These are phyloP conservation scores for Penicillium lagena DNA, from an alignment of 495 filamentous ascomycete genomes.

Conservation along the genomic window DNA sequence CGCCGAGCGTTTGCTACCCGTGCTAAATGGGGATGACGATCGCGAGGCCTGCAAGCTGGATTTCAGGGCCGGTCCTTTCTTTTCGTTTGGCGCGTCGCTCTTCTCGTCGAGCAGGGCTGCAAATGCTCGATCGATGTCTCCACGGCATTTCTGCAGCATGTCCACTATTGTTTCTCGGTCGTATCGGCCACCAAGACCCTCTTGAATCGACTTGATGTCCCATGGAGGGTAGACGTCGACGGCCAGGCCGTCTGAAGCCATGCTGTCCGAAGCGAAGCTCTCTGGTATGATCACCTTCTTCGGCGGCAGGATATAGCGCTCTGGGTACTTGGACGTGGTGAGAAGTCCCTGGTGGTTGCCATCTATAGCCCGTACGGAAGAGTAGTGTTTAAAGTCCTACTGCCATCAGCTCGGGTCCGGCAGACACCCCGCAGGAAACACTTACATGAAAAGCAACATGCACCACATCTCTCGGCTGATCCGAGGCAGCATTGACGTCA, in stretches of 20 bases:
- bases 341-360: constrained; percentile 51
- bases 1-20: constrained; percentile 43
- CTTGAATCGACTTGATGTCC: constrained; percentile 55
- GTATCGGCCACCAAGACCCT: constrained; percentile 49
- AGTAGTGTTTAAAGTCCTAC: constrained; percentile 64
- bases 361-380: constrained; percentile 58
- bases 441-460: constrained; percentile 73
- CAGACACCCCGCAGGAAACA: constrained; percentile 1
- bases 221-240: constrained; percentile 41
- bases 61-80: constrained; percentile 27
- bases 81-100: constrained; percentile 20
- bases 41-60: constrained; percentile 32
- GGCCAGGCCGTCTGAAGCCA: constrained; percentile 18
- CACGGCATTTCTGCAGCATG: constrained; percentile 52
- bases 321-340: neutral
- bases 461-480: constrained; percentile 34
- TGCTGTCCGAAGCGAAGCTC: too few species aligned
- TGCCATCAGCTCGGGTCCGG: neutral
- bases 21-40: constrained; percentile 40
- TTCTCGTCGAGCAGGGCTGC: constrained; percentile 50
- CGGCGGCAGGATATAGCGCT: constrained; percentile 35
- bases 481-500: constrained; percentile 40
- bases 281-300: neutral
- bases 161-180: constrained; percentile 50
- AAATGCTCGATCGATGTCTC: constrained; percentile 55